These are phyloP conservation scores for Gardenia jasminoides DNA, from an alignment of 257 asterid genomes.

Conservation along the genomic window DNA sequence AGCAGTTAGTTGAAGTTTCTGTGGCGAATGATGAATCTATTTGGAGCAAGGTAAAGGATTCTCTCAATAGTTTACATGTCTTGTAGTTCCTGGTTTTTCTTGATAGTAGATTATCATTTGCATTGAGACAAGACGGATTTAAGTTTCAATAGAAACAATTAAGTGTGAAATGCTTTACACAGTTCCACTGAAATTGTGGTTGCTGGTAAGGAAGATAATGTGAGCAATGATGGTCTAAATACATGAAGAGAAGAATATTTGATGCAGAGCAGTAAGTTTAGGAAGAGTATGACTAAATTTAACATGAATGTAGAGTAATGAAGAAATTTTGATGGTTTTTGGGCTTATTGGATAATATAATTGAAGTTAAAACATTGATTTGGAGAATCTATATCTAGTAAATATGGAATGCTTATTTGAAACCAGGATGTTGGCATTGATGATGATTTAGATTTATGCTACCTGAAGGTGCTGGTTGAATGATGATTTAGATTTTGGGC, in stretches of 20 bases:
- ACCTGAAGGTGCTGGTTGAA: not conserved
- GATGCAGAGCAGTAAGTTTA: not conserved
- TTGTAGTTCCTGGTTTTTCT: not conserved
- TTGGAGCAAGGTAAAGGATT: slow-evolving; percentile 73
- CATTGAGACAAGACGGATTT: not conserved
- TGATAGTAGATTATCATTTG: not conserved
- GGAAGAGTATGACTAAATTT: not conserved
- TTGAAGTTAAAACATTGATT: not conserved
- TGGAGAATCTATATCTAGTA: not conserved
- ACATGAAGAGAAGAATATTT: not conserved
- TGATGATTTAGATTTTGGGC: not conserved
- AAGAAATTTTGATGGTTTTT: not conserved
- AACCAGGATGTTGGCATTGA: not conserved
- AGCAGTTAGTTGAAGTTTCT: slow-evolving; percentile 85
- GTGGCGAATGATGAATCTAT: slow-evolving; percentile 57
- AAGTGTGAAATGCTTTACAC: not conserved
- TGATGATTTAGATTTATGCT: not conserved
- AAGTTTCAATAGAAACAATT: not conserved
- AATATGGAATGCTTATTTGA: not conserved
- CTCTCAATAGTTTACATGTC: not conserved
- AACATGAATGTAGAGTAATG: not conserved
- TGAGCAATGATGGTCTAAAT: not conserved
- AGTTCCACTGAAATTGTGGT: too few relatives aligned
- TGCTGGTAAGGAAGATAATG: not conserved
- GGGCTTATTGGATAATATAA: not conserved